Conservation (phyloP, 495 filamentous ascomycete species). For the Immersiella caudata region DNA sequence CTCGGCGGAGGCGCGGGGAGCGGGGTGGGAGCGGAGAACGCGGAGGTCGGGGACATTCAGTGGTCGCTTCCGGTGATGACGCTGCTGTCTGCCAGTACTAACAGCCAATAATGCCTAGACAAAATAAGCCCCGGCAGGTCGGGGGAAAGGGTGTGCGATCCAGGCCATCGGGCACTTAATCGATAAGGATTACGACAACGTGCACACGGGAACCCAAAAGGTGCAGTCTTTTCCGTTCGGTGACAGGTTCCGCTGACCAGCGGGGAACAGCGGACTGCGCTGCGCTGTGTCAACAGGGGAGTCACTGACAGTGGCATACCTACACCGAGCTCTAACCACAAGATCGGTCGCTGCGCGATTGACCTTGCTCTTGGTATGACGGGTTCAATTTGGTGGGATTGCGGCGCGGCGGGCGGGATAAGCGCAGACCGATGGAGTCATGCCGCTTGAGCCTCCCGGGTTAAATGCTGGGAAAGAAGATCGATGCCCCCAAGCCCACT, state of each 20-base stretch:
- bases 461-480: not conserved
- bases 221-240: no score
- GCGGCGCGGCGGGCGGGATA: not conserved
- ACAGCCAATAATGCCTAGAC: not conserved
- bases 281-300: no score
- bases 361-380: not conserved
- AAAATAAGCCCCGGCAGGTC: not conserved
- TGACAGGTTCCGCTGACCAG: no score
- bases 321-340: not conserved
- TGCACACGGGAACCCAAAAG: no score
- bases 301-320: no score
- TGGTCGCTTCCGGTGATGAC: no score
- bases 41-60: not conserved
- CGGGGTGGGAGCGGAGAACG: not conserved
- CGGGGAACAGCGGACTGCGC: no score
- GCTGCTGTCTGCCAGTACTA: no score
- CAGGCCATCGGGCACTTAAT: no score
- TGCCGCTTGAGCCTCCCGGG: not conserved
- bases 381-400: not conserved
- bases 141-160: no score
- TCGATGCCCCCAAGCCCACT: no score
- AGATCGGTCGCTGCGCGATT: not conserved
- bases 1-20: not conserved
- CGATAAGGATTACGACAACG: no score
- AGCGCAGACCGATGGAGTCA: not conserved